Conservation (phyloP, 352 stramenopile genomes). For the Pelagophyceae sp. region DNA sequence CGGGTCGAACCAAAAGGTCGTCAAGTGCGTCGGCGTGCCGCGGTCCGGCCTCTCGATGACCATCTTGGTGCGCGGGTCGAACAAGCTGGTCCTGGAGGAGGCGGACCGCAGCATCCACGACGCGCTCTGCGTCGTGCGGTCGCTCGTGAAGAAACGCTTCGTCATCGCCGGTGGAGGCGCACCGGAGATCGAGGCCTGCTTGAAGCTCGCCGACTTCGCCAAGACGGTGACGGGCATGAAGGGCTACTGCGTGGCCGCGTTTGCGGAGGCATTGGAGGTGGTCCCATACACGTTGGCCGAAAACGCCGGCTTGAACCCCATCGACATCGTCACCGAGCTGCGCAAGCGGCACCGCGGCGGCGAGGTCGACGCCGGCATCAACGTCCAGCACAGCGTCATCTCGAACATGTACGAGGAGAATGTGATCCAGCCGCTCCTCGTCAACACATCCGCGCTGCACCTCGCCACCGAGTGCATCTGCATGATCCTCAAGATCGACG, state of each 20-base stretch:
- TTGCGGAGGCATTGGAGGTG: conserved; percentile 92
- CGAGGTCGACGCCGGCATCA: conserved; percentile 82
- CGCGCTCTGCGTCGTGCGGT: conserved; percentile 92
- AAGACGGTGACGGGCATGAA: conserved; percentile 82
- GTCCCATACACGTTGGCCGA: conserved; percentile 98
- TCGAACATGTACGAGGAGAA: conserved; percentile 97
- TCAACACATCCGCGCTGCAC: conserved; percentile 91
- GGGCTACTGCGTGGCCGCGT: conserved; percentile 92
- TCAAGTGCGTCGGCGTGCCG: conserved; percentile 96
- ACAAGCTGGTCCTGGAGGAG: conserved; percentile 96
- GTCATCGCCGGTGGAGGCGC: conserved; percentile 94
- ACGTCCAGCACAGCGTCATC: conserved; percentile 85
- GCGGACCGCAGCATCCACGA: conserved; percentile 96
- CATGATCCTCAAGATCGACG: conserved; percentile 99
- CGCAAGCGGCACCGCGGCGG: conserved; percentile 69
- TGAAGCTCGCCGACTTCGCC: conserved; percentile 81
- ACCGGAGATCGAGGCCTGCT: conserved; percentile 88
- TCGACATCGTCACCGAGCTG: conserved; percentile 89
- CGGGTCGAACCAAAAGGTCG: conserved; percentile 83
- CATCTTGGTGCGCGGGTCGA: conserved; percentile 93
- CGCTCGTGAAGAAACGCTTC: conserved; percentile 95
- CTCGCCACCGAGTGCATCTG: conserved; percentile 95
- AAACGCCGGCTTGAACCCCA: conserved; percentile 97
- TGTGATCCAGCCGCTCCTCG: conserved; percentile 95
- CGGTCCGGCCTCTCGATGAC: conserved; percentile 81